Base-by-base conservation (phyloP, 306 rosid genomes). In the Cajanus cajan region DNA sequence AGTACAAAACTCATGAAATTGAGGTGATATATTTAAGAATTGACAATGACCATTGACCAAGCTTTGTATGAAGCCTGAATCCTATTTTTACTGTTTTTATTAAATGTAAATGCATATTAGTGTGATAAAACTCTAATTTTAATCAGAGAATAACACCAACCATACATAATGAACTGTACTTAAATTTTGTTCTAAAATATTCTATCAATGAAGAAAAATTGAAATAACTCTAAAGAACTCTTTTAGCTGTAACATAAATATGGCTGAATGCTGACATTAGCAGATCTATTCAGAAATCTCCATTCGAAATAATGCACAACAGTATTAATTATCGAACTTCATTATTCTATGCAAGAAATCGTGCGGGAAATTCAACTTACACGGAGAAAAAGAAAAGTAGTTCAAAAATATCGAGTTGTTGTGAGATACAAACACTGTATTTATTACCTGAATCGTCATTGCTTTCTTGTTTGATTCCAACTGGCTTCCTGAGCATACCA, bases 381-480 rank as follows among this genome's bases (percentile, higher is more conserved):
- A 9, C 1, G 28, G 18, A 25, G 9, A 11, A 43, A 52, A 41
- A 31, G 2, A 69, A 40, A 77, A 21, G 13, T 6, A 59, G 57
- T 6, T 12, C 28, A 74, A 45, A 64, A 39, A 2, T 40, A 13
- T 24, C 14, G 16, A 68, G n/a, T 50, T 22, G 40, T n/a, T n/a
- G 14, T 48, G 7, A 76, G 54, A 36, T 48, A 41, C 36, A 50
- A 15, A 82, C 48, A 24, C 28, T n/a, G 51, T 13, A 74, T 39
- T 86, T n/a, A n/a, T 28, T 28, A 90, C 97, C 94, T 92, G 97
- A 47, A 90, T 90, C 8, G 67, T 3, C 97, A 92, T 88, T 8
- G 94, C 95, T 78, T 90, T 92, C 81, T 92, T 90, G 90, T 92
- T 92, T 37, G 93, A 61, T 10, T 88, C 91, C 52, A 92, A 87